Evolutionary conservation across 2,329 filamentous ascomycete genomes (phyloP).

Genomic region (Neophaeococcomyces mojaviensis): DNA sequence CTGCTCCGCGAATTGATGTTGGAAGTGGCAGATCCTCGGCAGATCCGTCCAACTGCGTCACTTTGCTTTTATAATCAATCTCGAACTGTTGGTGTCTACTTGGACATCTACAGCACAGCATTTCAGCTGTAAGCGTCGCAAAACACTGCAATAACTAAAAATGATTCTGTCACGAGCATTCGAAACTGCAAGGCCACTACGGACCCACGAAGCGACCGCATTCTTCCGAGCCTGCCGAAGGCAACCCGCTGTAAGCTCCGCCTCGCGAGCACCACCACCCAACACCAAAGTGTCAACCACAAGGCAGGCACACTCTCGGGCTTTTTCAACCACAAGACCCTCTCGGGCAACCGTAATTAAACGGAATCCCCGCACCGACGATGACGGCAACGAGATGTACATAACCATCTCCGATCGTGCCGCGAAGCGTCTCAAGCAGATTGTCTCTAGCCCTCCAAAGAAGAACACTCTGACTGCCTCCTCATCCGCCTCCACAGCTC

Average conservation of each 20-base stretch:
- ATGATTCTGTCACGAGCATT: background rate
- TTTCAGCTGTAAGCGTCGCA: background rate
- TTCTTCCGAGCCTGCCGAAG: constrained; percentile 18
- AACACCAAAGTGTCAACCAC: background rate
- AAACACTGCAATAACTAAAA: background rate
- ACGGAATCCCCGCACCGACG: constrained; percentile 67
- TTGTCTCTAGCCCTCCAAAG: constrained; percentile 57
- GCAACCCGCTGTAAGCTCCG: background rate
- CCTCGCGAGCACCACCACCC: background rate
- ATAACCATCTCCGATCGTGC: constrained; percentile 80
- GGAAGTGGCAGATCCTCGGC: background rate
- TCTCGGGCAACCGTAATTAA: constrained; percentile 36
- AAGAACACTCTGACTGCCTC: constrained; percentile 35
- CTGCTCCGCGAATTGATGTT: background rate
- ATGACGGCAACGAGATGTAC: constrained; percentile 75
- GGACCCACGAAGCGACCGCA: constrained; percentile 12
- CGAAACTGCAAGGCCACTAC: constrained; percentile 4
- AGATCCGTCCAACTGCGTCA: background rate
- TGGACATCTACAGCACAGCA: background rate
- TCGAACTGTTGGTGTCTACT: background rate
- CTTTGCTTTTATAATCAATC: background rate
- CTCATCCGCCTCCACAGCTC: constrained; percentile 34
- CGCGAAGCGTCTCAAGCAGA: constrained; percentile 68
- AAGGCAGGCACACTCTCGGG: background rate
- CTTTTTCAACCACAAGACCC: constrained; percentile 30